Evolutionary conservation across 2,329 filamentous ascomycete species (phyloP).

Genomic region (Pseudogymnoascus pannorum): DNA sequence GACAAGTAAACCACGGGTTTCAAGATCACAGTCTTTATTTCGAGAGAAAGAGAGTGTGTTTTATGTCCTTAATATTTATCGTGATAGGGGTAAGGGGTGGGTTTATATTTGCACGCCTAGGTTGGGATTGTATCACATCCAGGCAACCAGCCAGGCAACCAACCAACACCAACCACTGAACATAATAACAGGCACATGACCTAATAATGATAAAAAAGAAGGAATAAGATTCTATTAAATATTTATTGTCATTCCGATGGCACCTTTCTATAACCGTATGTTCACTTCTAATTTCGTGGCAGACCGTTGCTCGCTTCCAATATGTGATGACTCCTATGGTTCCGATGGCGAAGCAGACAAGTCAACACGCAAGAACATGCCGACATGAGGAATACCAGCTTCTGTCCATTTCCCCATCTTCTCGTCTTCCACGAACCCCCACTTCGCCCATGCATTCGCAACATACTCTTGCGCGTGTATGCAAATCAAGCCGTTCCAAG

Average conservation of each 20-base stretch:
- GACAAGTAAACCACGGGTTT: background rate
- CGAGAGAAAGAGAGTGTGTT: background rate
- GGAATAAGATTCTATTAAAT: background rate
- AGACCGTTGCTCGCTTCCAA: background rate
- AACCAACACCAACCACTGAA: background rate
- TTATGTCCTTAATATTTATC: background rate
- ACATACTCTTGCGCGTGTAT: conserved; percentile 70
- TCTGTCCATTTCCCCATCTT: conserved; percentile 72
- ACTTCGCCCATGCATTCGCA: conserved; percentile 56
- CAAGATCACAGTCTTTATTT: background rate
- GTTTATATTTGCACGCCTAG: background rate
- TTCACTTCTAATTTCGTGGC: background rate
- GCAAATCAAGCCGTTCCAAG: conserved; percentile 69
- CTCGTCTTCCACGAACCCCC: conserved; percentile 69
- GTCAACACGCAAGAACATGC: conserved; percentile 61
- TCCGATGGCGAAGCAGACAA: background rate
- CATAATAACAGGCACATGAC: background rate
- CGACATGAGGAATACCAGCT: conserved; percentile 77
- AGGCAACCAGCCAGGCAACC: conserved; percentile 2
- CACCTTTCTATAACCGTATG: background rate
- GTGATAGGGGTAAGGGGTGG: background rate
- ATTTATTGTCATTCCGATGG: background rate
- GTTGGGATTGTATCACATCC: background rate
- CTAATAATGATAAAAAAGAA: background rate
- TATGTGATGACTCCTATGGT: background rate